Evolutionary conservation across 202 grass and related monocot genomes (phyloP).

Genomic region (Panicum hallii): DNA sequence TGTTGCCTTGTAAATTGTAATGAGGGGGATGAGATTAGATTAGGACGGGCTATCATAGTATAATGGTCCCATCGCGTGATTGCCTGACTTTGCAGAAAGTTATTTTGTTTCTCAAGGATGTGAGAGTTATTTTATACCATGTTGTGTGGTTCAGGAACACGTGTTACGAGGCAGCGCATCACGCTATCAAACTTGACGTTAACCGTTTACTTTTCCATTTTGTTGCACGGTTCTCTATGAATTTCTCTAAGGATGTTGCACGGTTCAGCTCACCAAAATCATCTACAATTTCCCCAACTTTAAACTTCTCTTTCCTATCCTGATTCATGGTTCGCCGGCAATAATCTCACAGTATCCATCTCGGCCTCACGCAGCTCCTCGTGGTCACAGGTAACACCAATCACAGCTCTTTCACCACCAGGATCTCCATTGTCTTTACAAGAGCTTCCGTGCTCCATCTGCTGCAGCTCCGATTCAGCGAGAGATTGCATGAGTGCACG

Average conservation of each 20-base stretch:
- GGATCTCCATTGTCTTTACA: not conserved
- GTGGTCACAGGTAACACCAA: not conserved
- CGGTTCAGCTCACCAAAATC: too few relatives aligned
- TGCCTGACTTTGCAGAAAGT: not conserved
- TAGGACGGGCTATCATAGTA: not conserved
- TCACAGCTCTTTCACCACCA: not conserved
- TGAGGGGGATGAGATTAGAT: not conserved
- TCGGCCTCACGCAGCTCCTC: not conserved
- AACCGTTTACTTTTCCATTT: not conserved
- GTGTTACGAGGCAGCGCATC: not conserved
- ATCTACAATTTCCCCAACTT: too few relatives aligned
- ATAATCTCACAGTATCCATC: conserved; percentile 26
- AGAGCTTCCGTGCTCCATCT: conserved; percentile 47
- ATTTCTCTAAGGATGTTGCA: too few relatives aligned
- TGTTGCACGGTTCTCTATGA: too few relatives aligned
- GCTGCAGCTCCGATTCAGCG: conserved; percentile 53
- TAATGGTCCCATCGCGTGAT: not conserved
- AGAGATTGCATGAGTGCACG: conserved; percentile 62
- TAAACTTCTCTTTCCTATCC: not conserved
- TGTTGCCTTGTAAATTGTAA: not conserved
- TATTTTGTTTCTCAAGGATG: not conserved
- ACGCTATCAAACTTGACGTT: not conserved
- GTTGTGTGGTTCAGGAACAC: not conserved
- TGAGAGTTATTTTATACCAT: not conserved
- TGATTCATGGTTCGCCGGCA: conserved; percentile 4